Evolutionary conservation across 2,329 filamentous ascomycete species (phyloP).

Genomic region (Cryphonectria nitschkei): DNA sequence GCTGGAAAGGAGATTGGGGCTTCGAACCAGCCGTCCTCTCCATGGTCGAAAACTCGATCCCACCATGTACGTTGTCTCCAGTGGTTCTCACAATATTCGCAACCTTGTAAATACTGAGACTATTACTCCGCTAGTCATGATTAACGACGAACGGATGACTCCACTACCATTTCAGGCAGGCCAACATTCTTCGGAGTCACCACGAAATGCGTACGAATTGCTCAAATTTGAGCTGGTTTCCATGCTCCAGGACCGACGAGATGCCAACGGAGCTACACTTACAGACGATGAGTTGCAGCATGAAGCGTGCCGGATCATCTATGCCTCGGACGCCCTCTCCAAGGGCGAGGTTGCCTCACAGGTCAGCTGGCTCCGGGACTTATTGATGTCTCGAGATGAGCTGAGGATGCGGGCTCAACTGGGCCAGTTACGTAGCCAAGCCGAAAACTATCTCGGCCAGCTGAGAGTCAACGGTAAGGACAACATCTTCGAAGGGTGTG

Average conservation of each 20-base stretch:
- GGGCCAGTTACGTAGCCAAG: conserved; percentile 49
- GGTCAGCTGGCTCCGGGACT: conserved; percentile 61
- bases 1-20: conserved; percentile 73
- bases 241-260: conserved; percentile 51
- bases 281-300: conserved; percentile 58
- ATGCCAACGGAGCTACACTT: conserved; percentile 45
- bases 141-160: conserved; percentile 64
- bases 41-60: conserved; percentile 69
- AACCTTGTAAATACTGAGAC: not conserved
- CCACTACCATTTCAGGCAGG: conserved; percentile 58
- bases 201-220: conserved; percentile 63
- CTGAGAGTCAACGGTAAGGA: conserved; percentile 62
- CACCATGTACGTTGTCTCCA: conserved; percentile 57
- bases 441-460: conserved; percentile 51
- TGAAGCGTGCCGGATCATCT: conserved; percentile 64
- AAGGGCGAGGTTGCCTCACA: conserved; percentile 43
- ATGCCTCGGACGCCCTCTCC: conserved; percentile 54
- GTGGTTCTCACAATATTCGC: conserved; percentile 27
- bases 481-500: conserved; percentile 60
- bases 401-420: conserved; percentile 50
- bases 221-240: conserved; percentile 61
- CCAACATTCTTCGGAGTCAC: conserved; percentile 47
- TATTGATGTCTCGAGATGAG: conserved; percentile 55
- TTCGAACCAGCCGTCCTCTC: conserved; percentile 64
- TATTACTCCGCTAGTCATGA: conserved; percentile 53